Evolutionary conservation across 2,329 filamentous ascomycete genomes (phyloP).

Genomic region (Zymoseptoria tritici): DNA sequence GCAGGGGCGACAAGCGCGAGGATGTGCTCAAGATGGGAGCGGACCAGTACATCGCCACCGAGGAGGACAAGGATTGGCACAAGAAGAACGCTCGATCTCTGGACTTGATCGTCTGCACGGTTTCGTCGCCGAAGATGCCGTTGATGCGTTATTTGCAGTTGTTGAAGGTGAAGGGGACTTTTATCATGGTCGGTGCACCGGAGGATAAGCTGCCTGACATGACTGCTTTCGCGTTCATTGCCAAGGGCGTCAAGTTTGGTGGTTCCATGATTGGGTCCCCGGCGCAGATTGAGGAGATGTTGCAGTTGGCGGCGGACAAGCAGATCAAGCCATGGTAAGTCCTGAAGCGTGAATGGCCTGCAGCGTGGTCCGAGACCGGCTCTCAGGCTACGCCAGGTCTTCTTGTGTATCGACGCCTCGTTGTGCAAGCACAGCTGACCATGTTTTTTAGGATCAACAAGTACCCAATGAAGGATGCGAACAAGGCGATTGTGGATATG

Average conservation of each 20-base stretch:
- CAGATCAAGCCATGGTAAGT: conserved; percentile 48
- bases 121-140: conserved; percentile 55
- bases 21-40: conserved; percentile 59
- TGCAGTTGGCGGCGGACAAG: conserved; percentile 52
- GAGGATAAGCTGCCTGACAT: conserved; percentile 50
- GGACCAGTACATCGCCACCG: conserved; percentile 49
- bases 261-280: conserved; percentile 47
- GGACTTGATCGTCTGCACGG: conserved; percentile 54
- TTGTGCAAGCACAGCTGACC: not conserved
- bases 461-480: conserved; percentile 51
- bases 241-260: conserved; percentile 44
- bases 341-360: not conserved
- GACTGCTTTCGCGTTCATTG: conserved; percentile 51
- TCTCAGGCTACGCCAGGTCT: too few species aligned
- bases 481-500: conserved; percentile 51
- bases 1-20: conserved; percentile 50
- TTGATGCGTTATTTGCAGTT: conserved; percentile 54
- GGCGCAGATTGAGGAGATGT: conserved; percentile 53
- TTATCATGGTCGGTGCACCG: conserved; percentile 61
- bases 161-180: conserved; percentile 51
- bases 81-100: conserved; percentile 46
- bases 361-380: not conserved
- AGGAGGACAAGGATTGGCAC: conserved; percentile 54
- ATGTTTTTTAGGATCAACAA: conserved; percentile 47
- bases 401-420: not conserved